phyloP scores from a whole-genome alignment of 2,329 filamentous ascomycete species.

The Colletotrichum shisoi region DNA sequence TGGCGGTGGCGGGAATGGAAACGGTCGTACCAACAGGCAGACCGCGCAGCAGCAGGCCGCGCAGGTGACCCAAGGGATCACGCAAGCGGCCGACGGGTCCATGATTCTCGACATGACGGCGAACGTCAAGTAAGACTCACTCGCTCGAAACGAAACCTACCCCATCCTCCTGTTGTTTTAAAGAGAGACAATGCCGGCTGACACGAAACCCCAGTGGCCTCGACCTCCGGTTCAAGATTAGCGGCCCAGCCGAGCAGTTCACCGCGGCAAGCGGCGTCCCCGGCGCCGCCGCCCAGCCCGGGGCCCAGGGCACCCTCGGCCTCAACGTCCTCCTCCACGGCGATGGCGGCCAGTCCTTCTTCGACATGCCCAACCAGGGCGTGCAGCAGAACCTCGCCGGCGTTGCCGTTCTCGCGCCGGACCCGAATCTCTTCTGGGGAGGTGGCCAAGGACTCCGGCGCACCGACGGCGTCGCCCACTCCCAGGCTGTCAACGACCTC shows the following conservation, averaged over 20 bases:
- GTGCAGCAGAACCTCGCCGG: constrained; percentile 61
- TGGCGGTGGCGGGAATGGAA: not conserved
- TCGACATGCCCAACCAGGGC: constrained; percentile 64
- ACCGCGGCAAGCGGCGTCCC: constrained; percentile 57
- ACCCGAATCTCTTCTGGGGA: constrained; percentile 66
- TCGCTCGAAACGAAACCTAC: no score
- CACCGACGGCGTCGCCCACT: constrained; percentile 63
- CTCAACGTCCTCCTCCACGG: constrained; percentile 67
- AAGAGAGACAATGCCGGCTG: not conserved
- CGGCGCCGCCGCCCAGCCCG: constrained; percentile 41
- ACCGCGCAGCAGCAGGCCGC: constrained; percentile 46
- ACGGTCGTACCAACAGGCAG: constrained; percentile 29
- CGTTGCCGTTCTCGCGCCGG: constrained; percentile 62
- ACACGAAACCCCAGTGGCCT: constrained; percentile 52
- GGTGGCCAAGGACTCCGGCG: constrained; percentile 61
- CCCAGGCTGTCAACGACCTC: constrained; percentile 63
- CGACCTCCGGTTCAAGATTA: constrained; percentile 63
- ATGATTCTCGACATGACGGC: constrained; percentile 64
- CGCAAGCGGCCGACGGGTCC: constrained; percentile 61
- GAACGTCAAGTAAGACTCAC: constrained; percentile 57
- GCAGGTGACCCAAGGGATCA: constrained; percentile 49
- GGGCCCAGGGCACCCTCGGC: constrained; percentile 52
- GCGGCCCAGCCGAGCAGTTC: constrained; percentile 63
- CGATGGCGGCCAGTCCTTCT: constrained; percentile 67
- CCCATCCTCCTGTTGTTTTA: not conserved